These are phyloP conservation scores for Globisporangium viniferum DNA, from an alignment of 352 stramenopile genomes.

Conservation along the genomic window DNA sequence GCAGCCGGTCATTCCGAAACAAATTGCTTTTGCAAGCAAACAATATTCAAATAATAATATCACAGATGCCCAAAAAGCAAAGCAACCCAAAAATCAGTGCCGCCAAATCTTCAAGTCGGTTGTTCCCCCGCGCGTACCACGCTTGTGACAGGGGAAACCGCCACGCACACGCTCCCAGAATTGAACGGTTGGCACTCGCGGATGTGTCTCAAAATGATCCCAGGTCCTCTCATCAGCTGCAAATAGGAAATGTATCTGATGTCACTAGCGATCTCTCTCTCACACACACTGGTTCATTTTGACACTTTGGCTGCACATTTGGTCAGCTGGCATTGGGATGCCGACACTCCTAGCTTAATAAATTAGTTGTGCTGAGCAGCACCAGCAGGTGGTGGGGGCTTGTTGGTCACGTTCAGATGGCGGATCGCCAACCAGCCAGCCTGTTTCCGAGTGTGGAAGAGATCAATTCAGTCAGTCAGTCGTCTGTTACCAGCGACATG, in stretches of 20 bases:
- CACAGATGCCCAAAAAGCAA: not conserved
- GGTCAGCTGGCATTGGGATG: too few relatives aligned
- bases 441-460: too few relatives aligned
- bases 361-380: too few relatives aligned
- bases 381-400: too few relatives aligned
- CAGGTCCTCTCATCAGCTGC: too few relatives aligned
- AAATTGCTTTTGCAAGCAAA: not conserved
- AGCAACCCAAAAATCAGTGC: not conserved
- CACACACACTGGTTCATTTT: too few relatives aligned
- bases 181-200: not conserved
- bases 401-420: too few relatives aligned
- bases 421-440: too few relatives aligned
- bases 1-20: not conserved
- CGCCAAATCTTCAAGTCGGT: not conserved
- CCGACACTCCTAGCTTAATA: too few relatives aligned
- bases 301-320: too few relatives aligned
- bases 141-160: slow-evolving; percentile 5
- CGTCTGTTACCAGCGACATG: not conserved
- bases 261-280: too few relatives aligned
- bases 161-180: not conserved
- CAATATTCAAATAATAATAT: not conserved
- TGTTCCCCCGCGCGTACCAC: not conserved
- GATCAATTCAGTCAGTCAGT: not conserved
- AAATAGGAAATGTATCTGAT: too few relatives aligned
- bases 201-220: not conserved